phyloP scores from a whole-genome alignment of 768 basidiomycete genomes.

The Boletus sp. region DNA sequence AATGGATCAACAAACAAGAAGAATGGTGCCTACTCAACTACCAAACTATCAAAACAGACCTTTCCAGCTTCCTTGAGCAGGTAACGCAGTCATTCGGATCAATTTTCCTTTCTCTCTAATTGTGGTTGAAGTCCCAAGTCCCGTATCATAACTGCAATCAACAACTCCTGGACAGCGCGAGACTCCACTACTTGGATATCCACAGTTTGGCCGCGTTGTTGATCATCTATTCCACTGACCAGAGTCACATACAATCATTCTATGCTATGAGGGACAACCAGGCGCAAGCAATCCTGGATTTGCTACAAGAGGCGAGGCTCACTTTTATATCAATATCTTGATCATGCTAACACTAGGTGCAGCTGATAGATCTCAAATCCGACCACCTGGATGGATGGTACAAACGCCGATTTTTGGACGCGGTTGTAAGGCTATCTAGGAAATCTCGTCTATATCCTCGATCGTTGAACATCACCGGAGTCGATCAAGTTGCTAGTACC shows the following conservation, averaged over 20 bases:
- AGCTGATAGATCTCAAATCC: slow-evolving; percentile 28
- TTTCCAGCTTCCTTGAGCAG: slow-evolving; percentile 12
- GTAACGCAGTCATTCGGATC: not conserved
- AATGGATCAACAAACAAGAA: slow-evolving; percentile 20
- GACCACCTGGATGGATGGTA: slow-evolving; percentile 25
- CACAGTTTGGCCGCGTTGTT: slow-evolving; percentile 24
- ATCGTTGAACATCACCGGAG: slow-evolving; percentile 23
- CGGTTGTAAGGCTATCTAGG: slow-evolving; percentile 29
- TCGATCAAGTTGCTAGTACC: slow-evolving; percentile 11
- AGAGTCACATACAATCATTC: slow-evolving; percentile 14
- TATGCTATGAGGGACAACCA: slow-evolving; percentile 20
- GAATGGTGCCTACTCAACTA: slow-evolving; percentile 28
- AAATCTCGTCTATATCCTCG: slow-evolving; percentile 29
- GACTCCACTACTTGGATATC: slow-evolving; percentile 23
- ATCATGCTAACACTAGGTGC: not conserved
- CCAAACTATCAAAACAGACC: slow-evolving; percentile 13
- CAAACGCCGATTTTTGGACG: slow-evolving; percentile 28
- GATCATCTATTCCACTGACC: slow-evolving; percentile 20
- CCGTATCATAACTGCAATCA: slow-evolving; percentile 20
- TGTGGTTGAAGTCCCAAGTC: slow-evolving; percentile 14
- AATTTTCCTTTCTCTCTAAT: not conserved
- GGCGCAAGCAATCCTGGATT: slow-evolving; percentile 27
- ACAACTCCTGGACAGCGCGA: slow-evolving; percentile 6
- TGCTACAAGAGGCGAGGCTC: slow-evolving; percentile 24
- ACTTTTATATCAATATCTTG: not conserved